These are phyloP conservation scores for Athelia sp. DNA, from an alignment of 1,284 basidiomycete genomes.

Conservation along the genomic window DNA sequence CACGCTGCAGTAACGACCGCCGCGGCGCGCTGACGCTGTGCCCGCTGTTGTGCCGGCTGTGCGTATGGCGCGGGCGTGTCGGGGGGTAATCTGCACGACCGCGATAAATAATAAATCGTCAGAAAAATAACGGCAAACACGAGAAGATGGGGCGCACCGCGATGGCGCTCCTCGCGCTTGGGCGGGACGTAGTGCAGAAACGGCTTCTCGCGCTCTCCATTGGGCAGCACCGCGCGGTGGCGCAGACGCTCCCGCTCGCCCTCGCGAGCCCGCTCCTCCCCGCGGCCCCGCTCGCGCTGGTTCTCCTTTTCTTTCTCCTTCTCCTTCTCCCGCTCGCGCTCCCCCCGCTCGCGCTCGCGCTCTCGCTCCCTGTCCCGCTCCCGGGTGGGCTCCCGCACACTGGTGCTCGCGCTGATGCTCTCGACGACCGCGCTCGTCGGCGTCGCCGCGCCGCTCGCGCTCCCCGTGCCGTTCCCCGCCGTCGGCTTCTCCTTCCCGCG, in stretches of 20 bases:
- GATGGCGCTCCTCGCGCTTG: background rate
- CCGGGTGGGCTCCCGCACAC: background rate
- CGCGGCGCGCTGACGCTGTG: background rate
- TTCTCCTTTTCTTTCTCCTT: background rate
- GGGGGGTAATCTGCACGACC: too few species aligned
- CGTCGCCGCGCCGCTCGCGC: background rate
- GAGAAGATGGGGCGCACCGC: too few species aligned
- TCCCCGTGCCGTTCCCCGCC: too few species aligned
- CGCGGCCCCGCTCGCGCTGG: conserved; percentile 14
- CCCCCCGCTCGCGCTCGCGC: conserved; percentile 3
- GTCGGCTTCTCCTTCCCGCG: conserved; percentile 24
- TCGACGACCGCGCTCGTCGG: conserved; percentile 32
- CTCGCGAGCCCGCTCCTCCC: background rate
- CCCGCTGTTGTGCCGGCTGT: too few species aligned
- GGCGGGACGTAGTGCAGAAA: conserved; percentile 1
- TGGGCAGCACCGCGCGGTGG: conserved; percentile 8
- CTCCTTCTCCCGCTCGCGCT: background rate
- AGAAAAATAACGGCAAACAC: too few species aligned
- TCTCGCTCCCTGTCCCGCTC: conserved; percentile 42
- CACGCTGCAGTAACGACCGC: conserved; percentile 1
- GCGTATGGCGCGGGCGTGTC: too few species aligned
- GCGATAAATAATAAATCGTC: too few species aligned
- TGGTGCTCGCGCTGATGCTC: conserved; percentile 35
- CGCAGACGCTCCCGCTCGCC: conserved; percentile 4
- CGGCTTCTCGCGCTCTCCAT: background rate